phyloP scores from a whole-genome alignment of 805 yeast species.

The Candida multigemmis region DNA sequence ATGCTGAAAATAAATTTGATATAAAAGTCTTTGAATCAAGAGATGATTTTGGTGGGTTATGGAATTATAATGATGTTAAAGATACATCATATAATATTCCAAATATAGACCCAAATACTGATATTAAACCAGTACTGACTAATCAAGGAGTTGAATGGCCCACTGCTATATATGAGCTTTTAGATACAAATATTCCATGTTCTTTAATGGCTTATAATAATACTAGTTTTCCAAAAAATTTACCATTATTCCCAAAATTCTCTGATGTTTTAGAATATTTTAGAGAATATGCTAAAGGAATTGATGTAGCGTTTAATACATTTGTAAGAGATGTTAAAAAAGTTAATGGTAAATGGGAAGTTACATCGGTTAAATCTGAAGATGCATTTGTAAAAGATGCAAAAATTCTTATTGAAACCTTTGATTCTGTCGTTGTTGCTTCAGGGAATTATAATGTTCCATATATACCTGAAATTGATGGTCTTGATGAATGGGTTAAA shows the following conservation, averaged over 20 bases:
- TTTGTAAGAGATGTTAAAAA: no score
- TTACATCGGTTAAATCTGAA: no score
- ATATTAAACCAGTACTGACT: slow-evolving; percentile 6
- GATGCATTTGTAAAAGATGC: no score
- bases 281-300: slow-evolving; percentile 36
- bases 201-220: slow-evolving; percentile 49
- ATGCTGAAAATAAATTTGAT: slow-evolving; percentile 29
- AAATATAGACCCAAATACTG: slow-evolving; percentile 11
- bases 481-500: slow-evolving; percentile 24
- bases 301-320: no score
- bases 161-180: slow-evolving; percentile 45
- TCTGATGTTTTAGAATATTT: slow-evolving; percentile 51
- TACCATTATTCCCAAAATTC: slow-evolving; percentile 52
- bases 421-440: slow-evolving; percentile 35
- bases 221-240: slow-evolving; percentile 4
- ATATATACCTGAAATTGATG: slow-evolving; percentile 33
- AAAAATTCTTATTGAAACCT: no score
- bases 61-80: slow-evolving; percentile 45
- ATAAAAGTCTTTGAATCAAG: slow-evolving; percentile 53
- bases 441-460: slow-evolving; percentile 43
- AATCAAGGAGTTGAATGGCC: slow-evolving; percentile 11
- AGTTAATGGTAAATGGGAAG: no score
- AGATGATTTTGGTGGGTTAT: slow-evolving; percentile 58
- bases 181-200: slow-evolving; percentile 62
- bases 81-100: slow-evolving; percentile 13